Evolutionary conservation across 2,329 filamentous ascomycete genomes (phyloP), one percentile per base, ranked within the genome.

Genomic region (Paracorniculantispora psalliotae): DNA sequence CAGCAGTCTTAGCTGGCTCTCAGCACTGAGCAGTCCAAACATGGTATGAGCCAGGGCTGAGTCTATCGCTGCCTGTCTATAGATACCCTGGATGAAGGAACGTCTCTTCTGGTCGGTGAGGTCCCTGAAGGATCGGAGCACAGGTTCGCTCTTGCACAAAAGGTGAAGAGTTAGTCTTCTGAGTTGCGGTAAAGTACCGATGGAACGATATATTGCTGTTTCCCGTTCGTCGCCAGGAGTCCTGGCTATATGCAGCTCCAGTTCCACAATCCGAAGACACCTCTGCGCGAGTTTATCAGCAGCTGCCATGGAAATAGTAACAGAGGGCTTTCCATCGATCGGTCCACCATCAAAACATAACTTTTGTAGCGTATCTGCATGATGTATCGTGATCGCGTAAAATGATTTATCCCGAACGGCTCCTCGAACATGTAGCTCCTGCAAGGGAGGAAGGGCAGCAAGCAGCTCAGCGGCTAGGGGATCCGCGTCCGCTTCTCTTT

Each of bases 11-110:
- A 51, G 49, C 49, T 39, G 49, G 49, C 49, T 51, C 49, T 33
- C 49, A 51, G 49, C 49, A 51, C 49, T 51, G 21, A 51, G 49
- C 49, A 51, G 30, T 51, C 33, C 49, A 51, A 51, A 51, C 30
- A 51, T 51, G 33, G 49, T 51, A 51, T 13, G 49, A 51, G 49
- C 49, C 49, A 51, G 49, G 49, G 49, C 49, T 51, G 33, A 51
- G 49, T 51, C 49, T 51, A 51, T 26, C 23, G 49, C 49, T 51
- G 33, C 49, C 49, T 39, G 33, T 39, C 49, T 51, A 51, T 39
- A 51, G 49, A 51, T 25, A 26, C 49, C 48, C 49, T 51, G 33
- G 30, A 51, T 51, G 33, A 33, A 51, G 49, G 49, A 51, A 51
- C 30, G 30, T 51, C 19, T 51, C 33, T 2, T 51, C 39, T 19